Evolutionary conservation across 2,329 filamentous ascomycete genomes (phyloP).

Genomic region (Lachnellula arida): DNA sequence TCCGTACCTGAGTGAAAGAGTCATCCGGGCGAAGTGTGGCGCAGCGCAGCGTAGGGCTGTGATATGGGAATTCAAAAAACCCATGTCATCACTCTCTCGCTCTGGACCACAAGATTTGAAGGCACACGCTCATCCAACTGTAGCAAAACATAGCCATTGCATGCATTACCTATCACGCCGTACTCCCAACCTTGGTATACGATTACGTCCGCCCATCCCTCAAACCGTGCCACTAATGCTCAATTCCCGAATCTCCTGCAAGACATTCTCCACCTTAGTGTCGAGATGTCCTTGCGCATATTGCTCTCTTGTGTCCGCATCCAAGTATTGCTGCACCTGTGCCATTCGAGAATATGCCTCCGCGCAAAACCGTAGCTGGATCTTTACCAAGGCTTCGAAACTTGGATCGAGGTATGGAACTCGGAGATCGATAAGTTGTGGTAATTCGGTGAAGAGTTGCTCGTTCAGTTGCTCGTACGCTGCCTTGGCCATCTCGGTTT

Average conservation of each 20-base stretch:
- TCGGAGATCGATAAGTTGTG: conserved; percentile 91
- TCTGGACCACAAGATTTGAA: not conserved
- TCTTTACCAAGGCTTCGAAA: conserved; percentile 98
- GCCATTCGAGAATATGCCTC: conserved; percentile 98
- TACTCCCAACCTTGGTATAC: conserved; percentile 16
- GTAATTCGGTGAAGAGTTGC: conserved; percentile 86
- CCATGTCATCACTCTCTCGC: not conserved
- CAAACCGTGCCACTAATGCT: conserved; percentile 77
- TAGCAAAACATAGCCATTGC: not conserved
- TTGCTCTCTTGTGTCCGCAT: conserved; percentile 90
- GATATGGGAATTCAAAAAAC: not conserved
- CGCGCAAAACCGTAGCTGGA: conserved; percentile 94
- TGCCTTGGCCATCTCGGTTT: conserved; percentile 87
- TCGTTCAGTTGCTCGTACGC: conserved; percentile 97
- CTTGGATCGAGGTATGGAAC: conserved; percentile 96
- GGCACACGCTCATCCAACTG: not conserved
- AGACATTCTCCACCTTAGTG: conserved; percentile 84
- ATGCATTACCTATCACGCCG: conserved; percentile 14
- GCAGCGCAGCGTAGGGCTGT: conserved; percentile 9
- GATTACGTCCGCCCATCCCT: conserved; percentile 11
- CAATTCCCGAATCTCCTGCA: conserved; percentile 94
- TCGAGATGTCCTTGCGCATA: conserved; percentile 93
- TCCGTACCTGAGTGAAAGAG: not conserved
- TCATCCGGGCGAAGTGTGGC: conserved; percentile 15
- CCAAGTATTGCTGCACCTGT: conserved; percentile 97